Conservation (phyloP, 2,329 filamentous ascomycete species). For the Aspergillus udagawae region DNA sequence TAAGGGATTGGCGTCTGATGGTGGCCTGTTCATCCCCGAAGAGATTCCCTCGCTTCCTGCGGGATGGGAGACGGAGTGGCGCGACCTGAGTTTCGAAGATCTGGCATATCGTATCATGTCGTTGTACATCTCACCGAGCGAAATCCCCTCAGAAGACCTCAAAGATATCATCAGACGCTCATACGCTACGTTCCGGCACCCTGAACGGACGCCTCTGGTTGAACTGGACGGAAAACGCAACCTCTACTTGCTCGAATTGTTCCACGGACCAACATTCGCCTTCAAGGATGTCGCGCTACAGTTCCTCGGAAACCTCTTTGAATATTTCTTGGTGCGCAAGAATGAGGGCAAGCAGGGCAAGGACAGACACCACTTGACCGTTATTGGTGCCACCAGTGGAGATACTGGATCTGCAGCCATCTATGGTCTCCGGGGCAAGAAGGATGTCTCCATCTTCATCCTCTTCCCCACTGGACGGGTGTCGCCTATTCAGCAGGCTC, state of each 20-base stretch:
- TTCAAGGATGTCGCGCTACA: constrained; percentile 96
- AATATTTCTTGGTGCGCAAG: constrained; percentile 45
- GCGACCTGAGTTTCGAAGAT: constrained; percentile 22
- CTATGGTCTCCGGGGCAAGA: constrained; percentile 90
- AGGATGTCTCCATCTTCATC: constrained; percentile 95
- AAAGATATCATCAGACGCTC: constrained; percentile 77
- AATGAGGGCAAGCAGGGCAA: constrained; percentile 42
- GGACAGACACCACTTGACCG: constrained; percentile 75
- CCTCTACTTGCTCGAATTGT: constrained; percentile 85
- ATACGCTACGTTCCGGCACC: constrained; percentile 82
- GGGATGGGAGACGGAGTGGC: constrained; percentile 23
- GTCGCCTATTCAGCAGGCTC: constrained; percentile 86
- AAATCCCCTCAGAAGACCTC: constrained; percentile 77
- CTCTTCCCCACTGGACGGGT: constrained; percentile 88
- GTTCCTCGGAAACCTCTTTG: constrained; percentile 86
- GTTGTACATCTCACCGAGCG: constrained; percentile 77
- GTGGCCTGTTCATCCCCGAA: constrained; percentile 85
- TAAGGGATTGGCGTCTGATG: constrained; percentile 81
- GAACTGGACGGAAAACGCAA: constrained; percentile 68
- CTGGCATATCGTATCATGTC: constrained; percentile 72
- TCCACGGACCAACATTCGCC: constrained; percentile 91
- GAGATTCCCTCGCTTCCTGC: constrained; percentile 22
- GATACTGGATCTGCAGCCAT: constrained; percentile 92
- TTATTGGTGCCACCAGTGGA: constrained; percentile 82
- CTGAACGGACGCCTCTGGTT: constrained; percentile 73